Base-by-base conservation (phyloP, 2,329 filamentous ascomycete species). In the Cercospora citrullina region DNA sequence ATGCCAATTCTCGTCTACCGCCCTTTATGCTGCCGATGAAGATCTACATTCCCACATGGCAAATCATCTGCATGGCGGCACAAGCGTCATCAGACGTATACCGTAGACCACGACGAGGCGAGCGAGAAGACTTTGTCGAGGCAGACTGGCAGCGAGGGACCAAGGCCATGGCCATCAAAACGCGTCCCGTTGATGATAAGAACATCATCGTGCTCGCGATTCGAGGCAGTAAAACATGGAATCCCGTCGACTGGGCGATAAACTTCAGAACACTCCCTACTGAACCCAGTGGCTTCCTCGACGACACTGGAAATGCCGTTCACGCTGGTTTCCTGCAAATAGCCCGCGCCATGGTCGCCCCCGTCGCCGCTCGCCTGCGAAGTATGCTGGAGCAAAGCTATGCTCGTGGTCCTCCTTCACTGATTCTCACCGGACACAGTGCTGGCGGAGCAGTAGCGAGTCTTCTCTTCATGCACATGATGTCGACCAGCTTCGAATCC, bases 151-250 rank as follows among this genome's bases (percentile, higher is more conserved):
- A 85, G 21, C 84, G 86, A 3, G 91, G 91, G n/a, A 91, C 91
- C 0, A 94, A 94, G 77, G 90, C 92, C 26, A 94, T 94, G 89
- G 88, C 91, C 16, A 89, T 96, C 76, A 94, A 94, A 76, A 92
- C 90, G 0, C 85, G 94, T 0, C 88, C 91, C 1, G 87, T 93
- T 76, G 92, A 95, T 75, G 85, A 92, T 74, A 88, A 90, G 81
- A 88, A 91, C 76, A 89, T 90, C 18, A 90, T 96, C 65, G 90
- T 96, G 10, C 91, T 96, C 74, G 92, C 93, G 14, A 91, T 96
- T 69, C 87, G 93, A 21, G 93, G 93, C 21, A 93, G 89, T 0
- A 88, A 92, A 26, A 68, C 66, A 3, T 72, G 68, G 69, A 91
- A 87, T 6, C 91, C 95, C 73, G 88, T 91, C 82, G 93, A 96